A percentile compares a stretch with the other conserved stretches of the same genome.
Conservation (phyloP, 495 filamentous ascomycete species). For the Hyaloscypha bicolor region DNA sequence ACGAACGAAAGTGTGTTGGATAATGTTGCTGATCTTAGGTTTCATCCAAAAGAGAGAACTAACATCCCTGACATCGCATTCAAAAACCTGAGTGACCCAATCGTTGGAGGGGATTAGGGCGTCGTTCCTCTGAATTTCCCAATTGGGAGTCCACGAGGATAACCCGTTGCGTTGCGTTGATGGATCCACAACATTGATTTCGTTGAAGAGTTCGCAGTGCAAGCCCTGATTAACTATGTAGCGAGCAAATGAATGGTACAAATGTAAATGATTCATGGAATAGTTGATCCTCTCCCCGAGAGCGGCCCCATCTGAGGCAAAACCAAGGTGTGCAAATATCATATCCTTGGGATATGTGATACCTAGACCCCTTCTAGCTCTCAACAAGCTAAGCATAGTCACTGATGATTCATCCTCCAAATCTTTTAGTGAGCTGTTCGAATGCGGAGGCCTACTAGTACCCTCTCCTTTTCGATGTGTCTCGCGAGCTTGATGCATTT, state of each 20-base stretch:
- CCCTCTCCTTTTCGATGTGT: not conserved
- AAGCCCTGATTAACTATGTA: not conserved
- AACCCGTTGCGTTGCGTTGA: not conserved
- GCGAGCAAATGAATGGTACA: not conserved
- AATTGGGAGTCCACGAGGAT: not conserved
- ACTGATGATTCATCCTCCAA: not conserved
- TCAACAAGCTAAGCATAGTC: not conserved
- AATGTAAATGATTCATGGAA: not conserved
- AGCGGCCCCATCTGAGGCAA: not conserved
- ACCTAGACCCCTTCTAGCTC: not conserved
- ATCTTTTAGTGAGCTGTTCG: not conserved
- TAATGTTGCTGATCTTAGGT: no score
- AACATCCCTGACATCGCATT: not conserved
- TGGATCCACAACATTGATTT: not conserved
- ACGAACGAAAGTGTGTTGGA: not conserved
- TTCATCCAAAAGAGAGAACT: no score
- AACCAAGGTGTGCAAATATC: conserved; percentile 3
- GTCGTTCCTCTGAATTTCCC: not conserved
- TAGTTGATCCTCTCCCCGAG: not conserved
- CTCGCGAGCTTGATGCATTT: not conserved
- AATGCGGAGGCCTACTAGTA: not conserved
- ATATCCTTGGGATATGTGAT: not conserved
- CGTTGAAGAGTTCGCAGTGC: not conserved
- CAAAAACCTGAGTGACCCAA: not conserved
- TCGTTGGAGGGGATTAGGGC: not conserved